A percentile compares a stretch with the other conserved stretches of the same genome.
These are phyloP conservation scores for Myxozyma neotropica DNA, from an alignment of 805 yeast genomes.

Conservation along the genomic window DNA sequence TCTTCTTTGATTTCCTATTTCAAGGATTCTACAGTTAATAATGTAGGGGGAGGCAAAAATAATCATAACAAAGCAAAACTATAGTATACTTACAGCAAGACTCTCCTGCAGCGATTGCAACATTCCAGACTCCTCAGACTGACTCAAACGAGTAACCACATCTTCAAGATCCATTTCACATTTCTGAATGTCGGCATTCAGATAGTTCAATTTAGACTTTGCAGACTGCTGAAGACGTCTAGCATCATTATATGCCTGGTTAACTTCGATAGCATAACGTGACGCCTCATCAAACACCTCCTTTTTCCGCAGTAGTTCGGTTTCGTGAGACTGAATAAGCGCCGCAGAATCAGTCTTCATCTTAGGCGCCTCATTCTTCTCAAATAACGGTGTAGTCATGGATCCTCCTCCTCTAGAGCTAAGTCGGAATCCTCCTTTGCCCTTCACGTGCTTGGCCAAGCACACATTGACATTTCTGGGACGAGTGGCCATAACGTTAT, in stretches of 20 bases:
- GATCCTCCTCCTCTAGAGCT: constrained; percentile 49
- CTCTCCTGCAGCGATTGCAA: constrained; percentile 9
- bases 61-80: neutral
- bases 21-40: neutral
- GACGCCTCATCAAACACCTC: neutral
- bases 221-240: constrained; percentile 7
- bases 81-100: neutral
- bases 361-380: constrained; percentile 33
- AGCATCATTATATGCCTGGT: neutral
- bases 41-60: no score
- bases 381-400: constrained; percentile 56
- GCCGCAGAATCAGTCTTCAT: constrained; percentile 30
- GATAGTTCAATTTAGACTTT: neutral
- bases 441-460: constrained; percentile 49
- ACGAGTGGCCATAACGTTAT: constrained; percentile 45
- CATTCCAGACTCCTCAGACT: constrained; percentile 16
- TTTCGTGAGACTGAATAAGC: constrained; percentile 7
- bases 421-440: constrained; percentile 49
- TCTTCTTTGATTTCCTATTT: neutral
- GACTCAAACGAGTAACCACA: neutral
- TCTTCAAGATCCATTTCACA: constrained; percentile 10
- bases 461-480: constrained; percentile 50
- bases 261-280: neutral
- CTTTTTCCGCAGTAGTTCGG: neutral
- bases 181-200: constrained; percentile 12